Evolutionary conservation across 169 alveolate genomes (phyloP).

Genomic region (Babesia gibsoni): DNA sequence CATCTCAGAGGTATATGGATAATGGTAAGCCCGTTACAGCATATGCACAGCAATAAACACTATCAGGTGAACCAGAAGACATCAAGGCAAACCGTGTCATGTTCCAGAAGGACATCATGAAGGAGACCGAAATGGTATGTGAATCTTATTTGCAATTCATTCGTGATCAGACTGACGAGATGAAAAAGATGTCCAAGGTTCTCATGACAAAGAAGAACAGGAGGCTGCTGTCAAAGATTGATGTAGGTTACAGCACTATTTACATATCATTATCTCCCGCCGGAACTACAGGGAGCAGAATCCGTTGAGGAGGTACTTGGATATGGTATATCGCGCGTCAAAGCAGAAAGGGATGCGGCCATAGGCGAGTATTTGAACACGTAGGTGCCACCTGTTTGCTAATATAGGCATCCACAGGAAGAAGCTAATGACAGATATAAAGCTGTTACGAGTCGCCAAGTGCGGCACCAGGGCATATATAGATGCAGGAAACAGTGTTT

Average conservation of each 20-base stretch:
- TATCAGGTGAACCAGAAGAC: slow-evolving; percentile 28
- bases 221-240: slow-evolving; percentile 58
- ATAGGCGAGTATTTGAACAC: background rate
- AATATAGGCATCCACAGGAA: background rate
- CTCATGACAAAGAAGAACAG: slow-evolving; percentile 59
- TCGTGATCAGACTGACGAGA: slow-evolving; percentile 31
- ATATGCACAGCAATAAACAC: too few species aligned
- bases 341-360: slow-evolving; percentile 28
- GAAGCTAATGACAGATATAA: slow-evolving; percentile 16
- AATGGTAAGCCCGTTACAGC: slow-evolving; percentile 3
- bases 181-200: slow-evolving; percentile 46
- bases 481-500: slow-evolving; percentile 13
- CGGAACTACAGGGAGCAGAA: slow-evolving; percentile 4
- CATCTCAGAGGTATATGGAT: background rate
- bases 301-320: slow-evolving; percentile 27
- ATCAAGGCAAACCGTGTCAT: slow-evolving; percentile 6
- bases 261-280: slow-evolving; percentile 8
- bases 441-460: background rate
- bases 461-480: slow-evolving; percentile 9
- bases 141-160: background rate
- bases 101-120: slow-evolving; percentile 24
- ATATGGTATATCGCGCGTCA: slow-evolving; percentile 12
- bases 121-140: slow-evolving; percentile 13
- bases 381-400: background rate
- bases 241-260: slow-evolving; percentile 27